Percentiles rank a stretch among this genome's conserved stretches.
Conservation (phyloP, 1,284 basidiomycete genomes). For the Rhodotorula sp. region DNA sequence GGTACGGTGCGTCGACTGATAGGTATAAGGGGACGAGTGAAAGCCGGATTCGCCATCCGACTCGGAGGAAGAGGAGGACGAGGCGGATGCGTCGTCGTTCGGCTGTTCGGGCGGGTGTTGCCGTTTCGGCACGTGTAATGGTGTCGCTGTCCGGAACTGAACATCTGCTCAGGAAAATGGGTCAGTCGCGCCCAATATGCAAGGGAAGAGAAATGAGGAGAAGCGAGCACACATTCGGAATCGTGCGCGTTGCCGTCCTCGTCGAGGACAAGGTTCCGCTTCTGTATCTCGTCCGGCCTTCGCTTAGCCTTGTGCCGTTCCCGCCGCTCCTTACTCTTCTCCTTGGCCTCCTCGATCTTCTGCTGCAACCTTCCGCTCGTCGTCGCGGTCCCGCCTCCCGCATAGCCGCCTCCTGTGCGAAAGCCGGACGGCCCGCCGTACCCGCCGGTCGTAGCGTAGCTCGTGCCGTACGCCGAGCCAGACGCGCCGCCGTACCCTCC, state of each 20-base stretch:
- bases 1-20: slow-evolving; percentile 41
- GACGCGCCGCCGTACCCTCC: slow-evolving; percentile 1
- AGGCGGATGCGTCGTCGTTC: slow-evolving; percentile 31
- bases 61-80: slow-evolving; percentile 29
- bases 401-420: slow-evolving; percentile 15
- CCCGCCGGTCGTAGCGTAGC: neutral
- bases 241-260: slow-evolving; percentile 39
- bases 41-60: slow-evolving; percentile 20
- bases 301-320: slow-evolving; percentile 22
- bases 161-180: slow-evolving; percentile 23
- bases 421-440: neutral
- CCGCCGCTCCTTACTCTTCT: slow-evolving; percentile 34
- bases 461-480: neutral
- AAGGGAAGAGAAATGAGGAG: too few relatives aligned
- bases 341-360: slow-evolving; percentile 36
- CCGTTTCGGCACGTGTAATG: slow-evolving; percentile 27
- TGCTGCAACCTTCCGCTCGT: slow-evolving; percentile 24
- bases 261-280: slow-evolving; percentile 32
- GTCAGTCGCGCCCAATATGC: neutral
- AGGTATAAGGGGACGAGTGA: slow-evolving; percentile 39
- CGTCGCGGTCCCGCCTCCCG: slow-evolving; percentile 7
- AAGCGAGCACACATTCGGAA: slow-evolving; percentile 36
- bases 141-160: slow-evolving; percentile 37
- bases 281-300: slow-evolving; percentile 27
- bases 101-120: slow-evolving; percentile 17